A percentile compares a stretch with the other conserved stretches of the same genome.
These are phyloP conservation scores for Colletotrichum horii DNA, from an alignment of 2,329 filamentous ascomycete species.

Conservation along the genomic window DNA sequence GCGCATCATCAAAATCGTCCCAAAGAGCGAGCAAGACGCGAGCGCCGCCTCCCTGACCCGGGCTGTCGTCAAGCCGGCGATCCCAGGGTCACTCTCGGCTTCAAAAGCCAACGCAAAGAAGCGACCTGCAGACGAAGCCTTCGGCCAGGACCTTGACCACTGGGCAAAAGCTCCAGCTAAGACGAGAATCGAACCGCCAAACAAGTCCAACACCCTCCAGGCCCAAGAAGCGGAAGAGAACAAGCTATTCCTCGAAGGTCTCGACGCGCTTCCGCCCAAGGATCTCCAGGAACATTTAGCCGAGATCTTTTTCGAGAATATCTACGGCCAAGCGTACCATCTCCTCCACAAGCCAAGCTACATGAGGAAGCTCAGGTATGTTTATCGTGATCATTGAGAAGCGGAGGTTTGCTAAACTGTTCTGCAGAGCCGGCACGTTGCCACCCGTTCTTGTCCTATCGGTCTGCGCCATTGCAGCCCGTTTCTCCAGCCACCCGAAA, in stretches of 20 bases:
- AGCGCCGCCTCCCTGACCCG: conserved; percentile 70
- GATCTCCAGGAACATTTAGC: conserved; percentile 93
- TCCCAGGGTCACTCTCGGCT: conserved; percentile 57
- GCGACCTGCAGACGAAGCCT: conserved; percentile 84
- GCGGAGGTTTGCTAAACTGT: conserved; percentile 25
- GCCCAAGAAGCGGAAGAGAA: conserved; percentile 74
- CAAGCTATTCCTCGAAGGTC: conserved; percentile 80
- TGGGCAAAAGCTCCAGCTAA: conserved; percentile 73
- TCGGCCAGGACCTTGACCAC: conserved; percentile 78
- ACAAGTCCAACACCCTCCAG: conserved; percentile 58
- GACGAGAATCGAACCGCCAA: conserved; percentile 50
- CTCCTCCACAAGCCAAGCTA: conserved; percentile 96
- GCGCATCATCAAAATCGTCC: conserved; percentile 92
- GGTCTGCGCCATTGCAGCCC: conserved; percentile 92
- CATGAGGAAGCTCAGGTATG: conserved; percentile 81
- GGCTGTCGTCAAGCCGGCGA: conserved; percentile 82
- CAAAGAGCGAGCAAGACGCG: conserved; percentile 79
- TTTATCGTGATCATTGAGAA: conserved; percentile 15
- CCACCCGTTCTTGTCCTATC: conserved; percentile 93
- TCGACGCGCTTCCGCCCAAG: conserved; percentile 79
- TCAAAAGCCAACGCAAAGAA: conserved; percentile 73
- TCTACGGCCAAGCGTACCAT: conserved; percentile 95
- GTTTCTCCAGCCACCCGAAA: conserved; percentile 89
- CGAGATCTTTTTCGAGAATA: conserved; percentile 93
- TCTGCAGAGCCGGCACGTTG: conserved; percentile 70